Evolutionary conservation across 2,329 filamentous ascomycete genomes (phyloP).

Genomic region (Bipolaris cookei): DNA sequence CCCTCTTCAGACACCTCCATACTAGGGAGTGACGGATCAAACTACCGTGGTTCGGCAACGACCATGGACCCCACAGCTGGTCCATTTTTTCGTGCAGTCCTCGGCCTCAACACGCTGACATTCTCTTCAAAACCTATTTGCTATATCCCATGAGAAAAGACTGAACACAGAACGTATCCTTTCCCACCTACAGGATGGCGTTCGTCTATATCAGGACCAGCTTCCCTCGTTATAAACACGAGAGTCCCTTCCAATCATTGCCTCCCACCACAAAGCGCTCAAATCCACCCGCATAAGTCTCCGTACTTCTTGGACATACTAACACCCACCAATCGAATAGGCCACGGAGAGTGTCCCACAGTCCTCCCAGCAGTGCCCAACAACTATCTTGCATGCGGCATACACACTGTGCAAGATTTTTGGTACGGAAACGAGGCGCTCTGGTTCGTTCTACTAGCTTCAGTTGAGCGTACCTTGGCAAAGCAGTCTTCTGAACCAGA

Average conservation of each 20-base stretch:
- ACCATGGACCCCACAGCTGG: not conserved
- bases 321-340: not conserved
- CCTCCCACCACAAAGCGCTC: not conserved
- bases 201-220: not conserved
- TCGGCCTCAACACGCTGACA: not conserved
- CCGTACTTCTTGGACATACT: not conserved
- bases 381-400: not conserved
- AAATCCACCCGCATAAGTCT: not conserved
- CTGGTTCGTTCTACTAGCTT: not conserved
- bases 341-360: not conserved
- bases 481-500: not conserved
- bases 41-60: not conserved
- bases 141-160: not conserved
- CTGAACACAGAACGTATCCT: no score
- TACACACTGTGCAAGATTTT: not conserved
- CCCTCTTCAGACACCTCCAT: not conserved
- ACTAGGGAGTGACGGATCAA: not conserved
- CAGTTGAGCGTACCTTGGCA: not conserved
- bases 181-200: not conserved
- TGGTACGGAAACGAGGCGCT: not conserved
- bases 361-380: no score
- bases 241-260: not conserved
- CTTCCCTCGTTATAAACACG: not conserved
- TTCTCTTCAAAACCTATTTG: not conserved
- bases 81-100: not conserved